A percentile compares a stretch with the other conserved stretches of the same genome.
Conservation (phyloP, 345 rosid genomes). For the Sisymbrium irio region DNA sequence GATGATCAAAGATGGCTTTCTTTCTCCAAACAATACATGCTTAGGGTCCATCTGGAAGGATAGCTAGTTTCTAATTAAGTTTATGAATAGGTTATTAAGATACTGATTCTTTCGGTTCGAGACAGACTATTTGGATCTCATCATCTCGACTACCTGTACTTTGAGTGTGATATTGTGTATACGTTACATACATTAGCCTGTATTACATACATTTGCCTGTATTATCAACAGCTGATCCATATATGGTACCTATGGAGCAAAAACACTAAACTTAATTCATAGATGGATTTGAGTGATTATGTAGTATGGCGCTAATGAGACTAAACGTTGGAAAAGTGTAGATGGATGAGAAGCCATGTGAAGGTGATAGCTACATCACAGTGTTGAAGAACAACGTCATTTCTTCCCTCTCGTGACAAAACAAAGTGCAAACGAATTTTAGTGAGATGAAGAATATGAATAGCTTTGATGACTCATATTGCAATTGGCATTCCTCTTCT, state of each 20-base stretch:
- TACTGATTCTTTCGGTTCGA: too few species aligned
- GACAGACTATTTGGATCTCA: too few species aligned
- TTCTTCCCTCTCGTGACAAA: constrained; percentile 18
- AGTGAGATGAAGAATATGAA: constrained; percentile 9
- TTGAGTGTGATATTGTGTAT: neutral
- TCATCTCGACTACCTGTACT: neutral
- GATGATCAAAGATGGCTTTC: neutral
- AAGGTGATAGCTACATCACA: constrained; percentile 32
- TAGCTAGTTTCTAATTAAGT: neutral
- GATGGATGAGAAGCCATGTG: constrained; percentile 30
- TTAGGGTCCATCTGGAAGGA: neutral
- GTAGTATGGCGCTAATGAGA: too few species aligned
- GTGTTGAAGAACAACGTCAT: constrained; percentile 31
- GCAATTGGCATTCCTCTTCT: neutral
- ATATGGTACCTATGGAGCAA: too few species aligned
- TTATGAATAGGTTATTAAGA: neutral
- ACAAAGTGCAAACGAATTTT: neutral
- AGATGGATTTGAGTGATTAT: too few species aligned
- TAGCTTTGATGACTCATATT: neutral
- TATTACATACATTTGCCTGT: neutral
- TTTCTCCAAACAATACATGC: neutral
- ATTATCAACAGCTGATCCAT: too few species aligned
- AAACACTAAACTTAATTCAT: too few species aligned
- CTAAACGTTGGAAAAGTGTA: constrained; percentile 4
- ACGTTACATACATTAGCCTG: neutral